Base-by-base conservation (phyloP, 768 basidiomycete species). In the Rubroboletus satanas region DNA sequence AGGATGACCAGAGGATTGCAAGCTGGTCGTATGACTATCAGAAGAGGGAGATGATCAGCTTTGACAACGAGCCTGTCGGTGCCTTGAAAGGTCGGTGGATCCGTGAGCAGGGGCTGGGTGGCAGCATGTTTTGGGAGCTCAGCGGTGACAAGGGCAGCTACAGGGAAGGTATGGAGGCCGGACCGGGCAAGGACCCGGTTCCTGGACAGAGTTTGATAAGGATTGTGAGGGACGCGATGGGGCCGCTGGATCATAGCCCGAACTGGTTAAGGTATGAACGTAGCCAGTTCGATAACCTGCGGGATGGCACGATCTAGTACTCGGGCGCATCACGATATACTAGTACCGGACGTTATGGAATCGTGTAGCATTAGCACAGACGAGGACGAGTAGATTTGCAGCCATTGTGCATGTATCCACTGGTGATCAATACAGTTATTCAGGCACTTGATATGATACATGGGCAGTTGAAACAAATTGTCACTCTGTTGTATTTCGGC, bases 41-140 rank as follows among this genome's bases (percentile, higher is more conserved):
- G 42, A 88, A 75, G 63, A 77, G 77, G 57, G 93, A 97, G 72
- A 84, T 93, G 83, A 75, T 95, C 60, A 87, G 87, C 66, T 96
- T 83, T 66, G 93, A 96, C 66, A 80, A 75, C 41, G 88, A 86
- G 52, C 73, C 81, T 21, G 79, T 90, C 2, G 91, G 80, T 3
- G 68, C 70, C 49, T 79, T 80, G 79, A 94, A 95, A 70, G 91
- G 89, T 14, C 78, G 80, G 54, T 98, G 87, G 75, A 93, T 98
- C 66, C 76, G 75, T 62, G 77, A 81, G 35, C 81, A 87, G 65
- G 81, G 83, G 0, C 74, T 98, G 5, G 91, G 90, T 7, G 97
- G 97, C 0, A 89, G 88, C 52, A 99, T 99, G 97, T 87, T 87
- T 62, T 93, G 91, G 92, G 92, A 95, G 69, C 76, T 96, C 39